phyloP scores from a whole-genome alignment of 2,329 filamentous ascomycete species.

The Epichloe coenophiala region DNA sequence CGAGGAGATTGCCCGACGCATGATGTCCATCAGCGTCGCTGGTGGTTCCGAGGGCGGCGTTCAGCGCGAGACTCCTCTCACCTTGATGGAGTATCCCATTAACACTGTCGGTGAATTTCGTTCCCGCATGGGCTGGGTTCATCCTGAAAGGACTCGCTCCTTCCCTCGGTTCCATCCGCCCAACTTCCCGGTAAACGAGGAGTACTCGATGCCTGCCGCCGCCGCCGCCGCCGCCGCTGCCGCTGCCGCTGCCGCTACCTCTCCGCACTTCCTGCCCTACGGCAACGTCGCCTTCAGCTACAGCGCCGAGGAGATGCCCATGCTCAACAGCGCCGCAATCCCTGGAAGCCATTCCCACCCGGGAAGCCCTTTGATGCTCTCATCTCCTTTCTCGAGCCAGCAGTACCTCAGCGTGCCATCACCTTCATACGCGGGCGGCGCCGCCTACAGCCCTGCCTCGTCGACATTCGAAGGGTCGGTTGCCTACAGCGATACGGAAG shows the following conservation, averaged over 20 bases:
- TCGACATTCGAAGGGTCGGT: slow-evolving; percentile 50
- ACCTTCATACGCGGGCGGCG: slow-evolving; percentile 40
- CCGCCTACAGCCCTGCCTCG: slow-evolving; percentile 47
- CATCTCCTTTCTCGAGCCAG: slow-evolving; percentile 39
- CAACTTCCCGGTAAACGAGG: slow-evolving; percentile 37
- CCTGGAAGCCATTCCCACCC: slow-evolving; percentile 29
- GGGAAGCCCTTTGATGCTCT: slow-evolving; percentile 41
- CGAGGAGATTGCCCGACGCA: slow-evolving; percentile 69
- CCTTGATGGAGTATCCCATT: slow-evolving; percentile 60
- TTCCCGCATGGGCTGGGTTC: slow-evolving; percentile 52
- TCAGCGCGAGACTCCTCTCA: slow-evolving; percentile 40
- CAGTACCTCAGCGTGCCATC: slow-evolving; percentile 53
- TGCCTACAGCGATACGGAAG: slow-evolving; percentile 49
- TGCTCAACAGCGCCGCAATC: slow-evolving; percentile 35
- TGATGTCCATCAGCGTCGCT: slow-evolving; percentile 54
- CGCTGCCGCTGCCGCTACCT: neutral
- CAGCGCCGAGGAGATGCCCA: slow-evolving; percentile 48
- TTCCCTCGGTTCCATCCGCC: slow-evolving; percentile 47
- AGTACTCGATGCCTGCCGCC: slow-evolving; percentile 21
- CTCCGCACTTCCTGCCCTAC: slow-evolving; percentile 36
- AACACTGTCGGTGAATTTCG: slow-evolving; percentile 57
- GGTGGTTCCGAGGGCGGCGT: slow-evolving; percentile 42
- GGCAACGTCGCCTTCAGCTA: slow-evolving; percentile 48
- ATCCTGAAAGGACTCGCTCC: slow-evolving; percentile 43
- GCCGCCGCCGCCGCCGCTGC: neutral